A percentile compares a stretch with the other conserved stretches of the same genome.
Evolutionary conservation across 2,329 filamentous ascomycete species (phyloP).

Genomic region (Chrysoporthe puriensis): DNA sequence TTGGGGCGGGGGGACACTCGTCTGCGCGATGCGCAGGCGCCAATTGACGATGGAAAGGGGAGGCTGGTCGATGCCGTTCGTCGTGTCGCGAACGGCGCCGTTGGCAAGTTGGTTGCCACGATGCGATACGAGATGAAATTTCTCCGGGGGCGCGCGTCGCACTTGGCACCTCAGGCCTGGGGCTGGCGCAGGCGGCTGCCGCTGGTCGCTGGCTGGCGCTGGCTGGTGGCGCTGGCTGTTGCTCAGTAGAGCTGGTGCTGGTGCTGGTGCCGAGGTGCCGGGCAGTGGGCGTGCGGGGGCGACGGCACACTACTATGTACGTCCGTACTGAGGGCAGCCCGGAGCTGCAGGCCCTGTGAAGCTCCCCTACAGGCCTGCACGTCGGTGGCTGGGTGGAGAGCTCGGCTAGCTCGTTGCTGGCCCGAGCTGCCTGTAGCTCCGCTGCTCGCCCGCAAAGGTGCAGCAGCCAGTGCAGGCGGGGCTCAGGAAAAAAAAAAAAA

Average conservation of each 20-base stretch:
- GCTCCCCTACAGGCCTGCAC: not conserved
- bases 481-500: not conserved
- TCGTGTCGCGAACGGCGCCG: not conserved
- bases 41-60: constrained; percentile 25
- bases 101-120: not conserved
- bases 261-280: too few relatives aligned
- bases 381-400: not conserved
- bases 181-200: too few relatives aligned
- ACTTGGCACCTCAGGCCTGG: not conserved
- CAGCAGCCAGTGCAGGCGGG: not conserved
- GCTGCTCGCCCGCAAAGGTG: not conserved
- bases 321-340: not conserved
- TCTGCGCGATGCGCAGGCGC: constrained; percentile 19
- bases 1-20: not conserved
- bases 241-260: too few relatives aligned
- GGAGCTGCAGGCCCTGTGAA: not conserved
- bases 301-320: not conserved
- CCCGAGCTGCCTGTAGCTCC: not conserved
- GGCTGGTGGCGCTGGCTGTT: too few relatives aligned
- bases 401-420: not conserved
- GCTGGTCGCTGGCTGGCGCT: too few relatives aligned
- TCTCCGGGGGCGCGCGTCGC: constrained; percentile 3
- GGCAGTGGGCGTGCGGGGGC: not conserved
- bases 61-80: not conserved
- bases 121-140: constrained; percentile 2